phyloP scores from a whole-genome alignment of 768 basidiomycete species.

The Leucocoprinus sp. region DNA sequence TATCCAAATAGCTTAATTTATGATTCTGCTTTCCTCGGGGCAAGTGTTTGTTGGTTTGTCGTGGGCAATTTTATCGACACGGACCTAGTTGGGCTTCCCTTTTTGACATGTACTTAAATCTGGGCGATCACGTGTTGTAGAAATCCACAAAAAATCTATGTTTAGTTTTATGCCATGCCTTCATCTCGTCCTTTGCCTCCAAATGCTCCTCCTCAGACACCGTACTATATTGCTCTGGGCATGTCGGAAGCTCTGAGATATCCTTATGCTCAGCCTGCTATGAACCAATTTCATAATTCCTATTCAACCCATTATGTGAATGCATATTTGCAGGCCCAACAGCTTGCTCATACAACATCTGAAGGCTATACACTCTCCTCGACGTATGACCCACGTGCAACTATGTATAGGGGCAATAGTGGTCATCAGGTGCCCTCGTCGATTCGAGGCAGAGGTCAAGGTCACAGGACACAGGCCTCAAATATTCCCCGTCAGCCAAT shows the following conservation, averaged over 20 bases:
- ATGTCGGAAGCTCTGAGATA: conserved; percentile 4
- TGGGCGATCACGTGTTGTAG: conserved; percentile 3
- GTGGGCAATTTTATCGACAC: conserved; percentile 10
- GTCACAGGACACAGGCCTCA: conserved; percentile 3
- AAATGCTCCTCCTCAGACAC: background rate
- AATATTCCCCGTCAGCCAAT: conserved; percentile 1
- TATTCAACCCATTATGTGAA: conserved; percentile 49
- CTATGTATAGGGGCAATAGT: background rate
- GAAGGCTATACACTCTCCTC: conserved; percentile 8
- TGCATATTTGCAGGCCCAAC: conserved; percentile 35
- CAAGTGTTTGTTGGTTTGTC: conserved; percentile 5
- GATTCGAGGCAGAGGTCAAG: background rate
- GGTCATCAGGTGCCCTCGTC: background rate
- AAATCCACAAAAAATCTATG: background rate
- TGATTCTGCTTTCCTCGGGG: conserved; percentile 9
- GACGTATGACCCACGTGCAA: conserved; percentile 5
- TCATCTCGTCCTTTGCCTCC: background rate
- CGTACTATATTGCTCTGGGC: background rate
- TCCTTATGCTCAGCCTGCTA: conserved; percentile 15
- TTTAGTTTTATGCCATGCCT: background rate
- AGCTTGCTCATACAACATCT: conserved; percentile 4
- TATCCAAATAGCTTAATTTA: conserved; percentile 12
- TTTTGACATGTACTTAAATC: background rate
- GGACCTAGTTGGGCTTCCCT: background rate
- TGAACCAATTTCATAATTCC: conserved; percentile 10